phyloP scores from a whole-genome alignment of 805 yeast genomes.

The Sugiyamaella qingdaonensis region DNA sequence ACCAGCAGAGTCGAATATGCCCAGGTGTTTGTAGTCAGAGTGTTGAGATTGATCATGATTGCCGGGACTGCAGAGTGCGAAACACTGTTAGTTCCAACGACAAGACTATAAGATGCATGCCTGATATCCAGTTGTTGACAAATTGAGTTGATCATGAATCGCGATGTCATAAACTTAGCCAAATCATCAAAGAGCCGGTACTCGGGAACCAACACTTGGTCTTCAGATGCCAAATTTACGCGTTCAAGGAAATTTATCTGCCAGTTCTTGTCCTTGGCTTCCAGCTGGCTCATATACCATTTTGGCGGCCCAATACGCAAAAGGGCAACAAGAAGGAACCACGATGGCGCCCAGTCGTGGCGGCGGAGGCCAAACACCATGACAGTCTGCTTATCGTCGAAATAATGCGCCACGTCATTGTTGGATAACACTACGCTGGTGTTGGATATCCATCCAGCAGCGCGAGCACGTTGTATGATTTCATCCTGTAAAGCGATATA shows the following conservation, averaged over 20 bases:
- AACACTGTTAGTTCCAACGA: conserved; percentile 5
- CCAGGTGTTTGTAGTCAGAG: conserved; percentile 17
- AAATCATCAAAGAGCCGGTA: conserved; percentile 28
- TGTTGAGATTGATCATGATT: conserved; percentile 16
- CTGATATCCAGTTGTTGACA: conserved; percentile 28
- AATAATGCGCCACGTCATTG: conserved; percentile 41
- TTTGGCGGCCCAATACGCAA: conserved; percentile 26
- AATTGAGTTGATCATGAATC: conserved; percentile 31
- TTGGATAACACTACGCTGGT: conserved; percentile 48
- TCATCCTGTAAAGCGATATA: conserved; percentile 48
- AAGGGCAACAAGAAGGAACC: conserved; percentile 37
- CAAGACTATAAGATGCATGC: conserved; percentile 20
- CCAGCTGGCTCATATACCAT: conserved; percentile 36
- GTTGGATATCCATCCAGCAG: conserved; percentile 67
- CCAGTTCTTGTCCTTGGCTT: conserved; percentile 25
- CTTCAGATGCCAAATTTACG: conserved; percentile 10
- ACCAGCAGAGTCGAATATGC: conserved; percentile 20
- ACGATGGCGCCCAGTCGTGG: conserved; percentile 37
- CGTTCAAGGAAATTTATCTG: conserved; percentile 22
- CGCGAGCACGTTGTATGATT: conserved; percentile 51
- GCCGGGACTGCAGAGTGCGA: conserved; percentile 12
- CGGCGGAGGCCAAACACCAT: conserved; percentile 30
- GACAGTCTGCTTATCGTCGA: conserved; percentile 17
- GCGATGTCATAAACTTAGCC: conserved; percentile 22
- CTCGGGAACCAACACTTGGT: conserved; percentile 20